Base-by-base conservation (phyloP, 2,329 filamentous ascomycete genomes). In the Fusarium armeniacum region DNA sequence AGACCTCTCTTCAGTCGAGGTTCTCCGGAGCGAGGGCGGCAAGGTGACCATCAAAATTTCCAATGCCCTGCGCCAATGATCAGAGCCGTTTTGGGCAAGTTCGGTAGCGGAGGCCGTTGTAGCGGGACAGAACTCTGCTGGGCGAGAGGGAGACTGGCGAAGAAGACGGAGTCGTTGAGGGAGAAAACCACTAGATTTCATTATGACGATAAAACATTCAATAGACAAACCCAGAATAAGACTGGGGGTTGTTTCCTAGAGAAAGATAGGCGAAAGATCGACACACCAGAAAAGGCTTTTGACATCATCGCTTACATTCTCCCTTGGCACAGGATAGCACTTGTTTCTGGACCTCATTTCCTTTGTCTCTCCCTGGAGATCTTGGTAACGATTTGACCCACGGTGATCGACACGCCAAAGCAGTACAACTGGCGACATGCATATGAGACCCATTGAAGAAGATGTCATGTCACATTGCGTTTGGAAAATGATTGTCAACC, bases 1-100 rank as follows among this genome's bases (percentile, higher is more conserved):
- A 79, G 93, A 98, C 80, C 84, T 97, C 81, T 83, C 85, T 60
- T 94, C 91, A 70, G 88, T 97, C 67, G 87, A 81, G 72, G 82
- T 97, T 73, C 81, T 88, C 64, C 83, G 86, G 54, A 81, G 81
- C 70, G 82, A 84, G 65, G 85, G 83, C 52, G 89, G 88, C n/a
- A 81, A 81, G 69, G 85, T 92, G 57, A 87, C 86, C 70, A 79
- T 97, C 69, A 89, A 93, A 81, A 88, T 97, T 71, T 82, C 80
- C 62, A 84, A 93, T 78, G 87, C 87, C 51, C 79, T 90, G 76
- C 78, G 80, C 58, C 66, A 70, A 44, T 76, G 62, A 73, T 54
- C 45, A 16, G 32, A 36, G 54, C 47, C 60, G n/a, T 64, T 38
- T 59, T 36, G 47, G 65, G 59, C 53, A 58, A 33, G 15, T 57